Base-by-base conservation (phyloP, 345 rosid species). In the Bretschneidera sinensis region DNA sequence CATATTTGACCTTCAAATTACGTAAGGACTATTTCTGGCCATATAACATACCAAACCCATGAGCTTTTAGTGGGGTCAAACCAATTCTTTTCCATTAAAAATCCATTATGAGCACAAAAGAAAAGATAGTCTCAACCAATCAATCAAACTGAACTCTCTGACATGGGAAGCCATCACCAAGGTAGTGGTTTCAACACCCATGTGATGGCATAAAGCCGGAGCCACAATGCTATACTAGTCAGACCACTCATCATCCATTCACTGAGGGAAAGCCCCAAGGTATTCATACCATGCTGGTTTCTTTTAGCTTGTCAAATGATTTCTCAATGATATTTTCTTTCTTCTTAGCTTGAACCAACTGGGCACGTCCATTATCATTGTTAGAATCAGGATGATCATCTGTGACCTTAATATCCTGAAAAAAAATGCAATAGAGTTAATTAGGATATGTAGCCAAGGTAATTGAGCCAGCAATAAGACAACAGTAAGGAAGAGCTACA, bases 241-340 rank as follows among this genome's bases (percentile, higher is more conserved):
- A 39, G 10, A 39, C 45, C 16, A 8, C 33, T 28, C 33, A 28
- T 28, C 8, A 2, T 28, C 33, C 8, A 8, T 28, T 28, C 5
- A 39, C 11, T 39, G 16, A 14, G 45, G 19, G 17, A 60, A 54
- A 66, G 56, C 33, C 9, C 47, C 48, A 61, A 63, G 57, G 68
- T 23, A 57, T 57, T 48, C 85, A 60, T 88, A 94, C 99, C 85
- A 79, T 88, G 79, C 84, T 75, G 17, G 95, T 79, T 74, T 79
- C 85, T 76, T 88, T 94, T 53, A 90, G 80, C 71, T 94, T 89
- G 74, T 68, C 92, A 53, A 94, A 28, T 34, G 96, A 90, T 69
- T 83, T 94, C 65, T 71, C 85, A 55, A 94, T 83, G 67, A 88
- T 71, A 64, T 70, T 82, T 60, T 73, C 92, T 64, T 72, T 88